phyloP scores from a whole-genome alignment of 2,329 filamentous ascomycete species.

The Aspergillus sp. region DNA sequence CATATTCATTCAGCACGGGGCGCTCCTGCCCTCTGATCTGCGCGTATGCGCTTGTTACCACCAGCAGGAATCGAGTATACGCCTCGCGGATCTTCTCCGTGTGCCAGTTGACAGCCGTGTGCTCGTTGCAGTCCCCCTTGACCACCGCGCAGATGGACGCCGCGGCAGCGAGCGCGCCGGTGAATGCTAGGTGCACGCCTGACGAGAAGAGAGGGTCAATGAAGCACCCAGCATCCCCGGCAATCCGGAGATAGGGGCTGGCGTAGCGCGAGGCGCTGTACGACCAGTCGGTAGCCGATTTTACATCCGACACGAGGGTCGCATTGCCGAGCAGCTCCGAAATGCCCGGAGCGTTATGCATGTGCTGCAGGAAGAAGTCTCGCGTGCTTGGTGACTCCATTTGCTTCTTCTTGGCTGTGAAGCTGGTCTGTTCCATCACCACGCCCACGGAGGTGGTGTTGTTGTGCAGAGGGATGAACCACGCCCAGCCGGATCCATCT shows the following conservation, averaged over 20 bases:
- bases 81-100: slow-evolving; percentile 43
- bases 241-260: slow-evolving; percentile 38
- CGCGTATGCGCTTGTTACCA: slow-evolving; percentile 20
- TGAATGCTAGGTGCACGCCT: slow-evolving; percentile 47
- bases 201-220: slow-evolving; percentile 51
- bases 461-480: slow-evolving; percentile 52
- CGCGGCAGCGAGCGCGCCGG: slow-evolving; percentile 41
- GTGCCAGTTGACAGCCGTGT: slow-evolving; percentile 40
- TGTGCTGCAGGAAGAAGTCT: slow-evolving; percentile 13
- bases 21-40: slow-evolving; percentile 10
- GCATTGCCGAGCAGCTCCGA: slow-evolving; percentile 30
- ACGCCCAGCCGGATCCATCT: slow-evolving; percentile 51
- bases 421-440: slow-evolving; percentile 5
- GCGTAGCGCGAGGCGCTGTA: slow-evolving; percentile 47
- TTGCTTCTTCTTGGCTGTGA: slow-evolving; percentile 9
- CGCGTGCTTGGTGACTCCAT: background rate
- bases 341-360: slow-evolving; percentile 13
- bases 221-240: slow-evolving; percentile 49
- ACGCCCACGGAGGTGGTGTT: slow-evolving; percentile 25
- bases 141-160: background rate
- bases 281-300: slow-evolving; percentile 47
- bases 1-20: background rate
- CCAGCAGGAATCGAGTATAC: slow-evolving; percentile 49
- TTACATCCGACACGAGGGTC: slow-evolving; percentile 35
- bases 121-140: slow-evolving; percentile 38